Evolutionary conservation across 495 filamentous ascomycete species (phyloP).

Genomic region (Opeltia flavorubescens): DNA sequence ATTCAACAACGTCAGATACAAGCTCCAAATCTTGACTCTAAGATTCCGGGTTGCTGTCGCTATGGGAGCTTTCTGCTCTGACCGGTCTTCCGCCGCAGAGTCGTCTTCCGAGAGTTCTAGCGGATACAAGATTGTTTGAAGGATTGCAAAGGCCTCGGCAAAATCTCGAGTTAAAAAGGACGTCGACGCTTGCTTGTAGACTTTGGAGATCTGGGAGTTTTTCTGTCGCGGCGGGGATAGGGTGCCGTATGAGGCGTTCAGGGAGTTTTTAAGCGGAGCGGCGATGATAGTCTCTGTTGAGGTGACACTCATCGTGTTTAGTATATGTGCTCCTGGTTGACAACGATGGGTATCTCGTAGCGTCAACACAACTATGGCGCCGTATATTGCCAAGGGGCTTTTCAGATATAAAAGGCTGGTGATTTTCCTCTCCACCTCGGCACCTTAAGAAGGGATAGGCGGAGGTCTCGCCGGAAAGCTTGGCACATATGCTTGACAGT

Average conservation of each 20-base stretch:
- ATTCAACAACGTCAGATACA: conserved; percentile 88
- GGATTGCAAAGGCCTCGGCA: conserved; percentile 68
- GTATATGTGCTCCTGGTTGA: background rate
- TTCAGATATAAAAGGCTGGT: no score
- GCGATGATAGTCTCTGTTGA: conserved; percentile 6
- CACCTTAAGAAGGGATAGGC: no score
- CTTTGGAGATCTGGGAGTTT: conserved; percentile 56
- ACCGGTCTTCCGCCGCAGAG: conserved; percentile 17
- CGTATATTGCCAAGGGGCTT: no score
- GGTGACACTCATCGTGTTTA: conserved; percentile 11
- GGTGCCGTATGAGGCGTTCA: conserved; percentile 35
- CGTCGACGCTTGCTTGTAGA: conserved; percentile 79
- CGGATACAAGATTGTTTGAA: conserved; percentile 60
- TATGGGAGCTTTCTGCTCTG: conserved; percentile 45
- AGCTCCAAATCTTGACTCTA: conserved; percentile 89
- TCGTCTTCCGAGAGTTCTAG: conserved; percentile 11
- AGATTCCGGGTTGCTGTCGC: conserved; percentile 57
- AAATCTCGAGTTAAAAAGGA: conserved; percentile 87
- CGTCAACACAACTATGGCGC: no score
- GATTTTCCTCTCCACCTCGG: no score
- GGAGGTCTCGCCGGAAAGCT: no score
- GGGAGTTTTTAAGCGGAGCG: conserved; percentile 13
- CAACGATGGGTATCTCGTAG: background rate
- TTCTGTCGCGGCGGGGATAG: conserved; percentile 40
- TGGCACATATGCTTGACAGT: no score